phyloP scores from a whole-genome alignment of 1,284 basidiomycete species.

The Hymenochaete sp. region DNA sequence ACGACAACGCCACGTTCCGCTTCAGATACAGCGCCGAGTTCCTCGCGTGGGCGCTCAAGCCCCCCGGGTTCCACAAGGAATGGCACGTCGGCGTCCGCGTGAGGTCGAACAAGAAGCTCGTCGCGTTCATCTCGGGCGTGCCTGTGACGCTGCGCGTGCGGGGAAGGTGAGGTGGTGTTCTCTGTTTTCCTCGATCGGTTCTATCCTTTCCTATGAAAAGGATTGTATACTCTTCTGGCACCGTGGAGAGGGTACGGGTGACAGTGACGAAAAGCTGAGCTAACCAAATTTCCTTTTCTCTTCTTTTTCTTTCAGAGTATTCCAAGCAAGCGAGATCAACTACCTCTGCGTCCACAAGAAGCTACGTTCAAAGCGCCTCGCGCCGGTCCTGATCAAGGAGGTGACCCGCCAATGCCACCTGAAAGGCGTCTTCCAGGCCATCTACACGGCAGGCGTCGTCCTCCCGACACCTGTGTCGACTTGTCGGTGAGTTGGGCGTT shows the following conservation, averaged over 20 bases:
- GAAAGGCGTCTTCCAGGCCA: constrained; percentile 90
- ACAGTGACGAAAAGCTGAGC: no score
- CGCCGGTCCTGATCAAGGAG: constrained; percentile 97
- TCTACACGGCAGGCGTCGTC: constrained; percentile 90
- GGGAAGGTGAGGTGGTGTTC: constrained; percentile 48
- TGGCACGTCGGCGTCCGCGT: constrained; percentile 98
- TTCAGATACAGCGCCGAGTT: constrained; percentile 97
- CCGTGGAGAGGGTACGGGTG: no score
- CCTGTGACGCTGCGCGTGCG: constrained; percentile 79
- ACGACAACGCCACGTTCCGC: constrained; percentile 90
- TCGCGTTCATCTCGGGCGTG: constrained; percentile 98
- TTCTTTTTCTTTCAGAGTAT: constrained; percentile 44
- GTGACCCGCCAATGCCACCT: constrained; percentile 91
- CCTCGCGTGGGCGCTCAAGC: constrained; percentile 89
- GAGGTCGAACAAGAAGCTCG: constrained; percentile 80
- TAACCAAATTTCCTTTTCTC: no score
- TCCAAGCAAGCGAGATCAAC: constrained; percentile 87
- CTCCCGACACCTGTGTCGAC: constrained; percentile 85
- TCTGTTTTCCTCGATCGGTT: neutral
- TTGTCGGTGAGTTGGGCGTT: constrained; percentile 64
- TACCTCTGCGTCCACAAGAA: constrained; percentile 99
- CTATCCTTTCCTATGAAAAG: constrained; percentile 12
- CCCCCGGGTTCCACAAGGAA: constrained; percentile 87
- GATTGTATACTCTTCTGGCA: no score
- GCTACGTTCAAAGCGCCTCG: constrained; percentile 88